Percentiles rank a stretch among this genome's conserved stretches.
These are phyloP conservation scores for Carex scoparia DNA, from an alignment of 176 grass and related monocot species.

Conservation along the genomic window DNA sequence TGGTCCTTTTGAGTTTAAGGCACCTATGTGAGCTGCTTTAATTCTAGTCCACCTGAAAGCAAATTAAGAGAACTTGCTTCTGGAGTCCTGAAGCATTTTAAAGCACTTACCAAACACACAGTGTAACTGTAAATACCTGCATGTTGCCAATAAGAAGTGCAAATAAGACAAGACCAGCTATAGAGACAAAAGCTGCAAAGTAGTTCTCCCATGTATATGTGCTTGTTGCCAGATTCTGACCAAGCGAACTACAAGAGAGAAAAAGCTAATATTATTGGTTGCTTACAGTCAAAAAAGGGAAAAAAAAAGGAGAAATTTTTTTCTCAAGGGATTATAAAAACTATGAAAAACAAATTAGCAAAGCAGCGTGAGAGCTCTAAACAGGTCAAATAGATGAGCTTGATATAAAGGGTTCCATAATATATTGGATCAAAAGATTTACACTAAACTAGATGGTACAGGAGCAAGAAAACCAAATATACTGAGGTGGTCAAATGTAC, in stretches of 20 bases:
- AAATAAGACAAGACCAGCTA: slow-evolving; percentile 85
- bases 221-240: slow-evolving; percentile 81
- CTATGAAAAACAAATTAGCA: not conserved
- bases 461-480: not conserved
- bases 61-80: not conserved
- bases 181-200: slow-evolving; percentile 78
- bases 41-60: not conserved
- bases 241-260: slow-evolving; percentile 79
- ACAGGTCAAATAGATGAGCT: not conserved
- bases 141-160: slow-evolving; percentile 97
- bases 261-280: not conserved
- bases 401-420: not conserved
- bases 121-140: slow-evolving; percentile 45
- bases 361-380: not conserved
- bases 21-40: not conserved
- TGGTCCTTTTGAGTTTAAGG: not conserved
- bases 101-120: not conserved
- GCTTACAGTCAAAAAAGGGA: not conserved
- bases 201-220: slow-evolving; percentile 74
- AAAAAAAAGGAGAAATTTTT: not conserved
- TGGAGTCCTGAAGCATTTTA: not conserved
- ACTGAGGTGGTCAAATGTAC: not conserved
- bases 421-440: not conserved
- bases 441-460: not conserved
- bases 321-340: not conserved